These are phyloP conservation scores for Cytospora chrysosperma DNA, from an alignment of 2,329 filamentous ascomycete genomes.

Conservation along the genomic window DNA sequence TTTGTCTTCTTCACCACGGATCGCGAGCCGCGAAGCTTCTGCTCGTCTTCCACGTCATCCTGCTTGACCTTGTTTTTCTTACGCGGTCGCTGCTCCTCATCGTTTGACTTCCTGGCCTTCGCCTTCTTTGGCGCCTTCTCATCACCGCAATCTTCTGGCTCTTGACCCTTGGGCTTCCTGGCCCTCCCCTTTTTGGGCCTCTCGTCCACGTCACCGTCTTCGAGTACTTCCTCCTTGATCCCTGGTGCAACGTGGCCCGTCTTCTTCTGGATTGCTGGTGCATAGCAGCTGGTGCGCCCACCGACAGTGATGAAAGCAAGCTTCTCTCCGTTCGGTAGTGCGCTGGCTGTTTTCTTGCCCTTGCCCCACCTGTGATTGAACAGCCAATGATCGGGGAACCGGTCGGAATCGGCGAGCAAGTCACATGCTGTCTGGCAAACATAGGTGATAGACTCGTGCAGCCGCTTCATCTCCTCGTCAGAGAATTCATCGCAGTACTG, in stretches of 20 bases:
- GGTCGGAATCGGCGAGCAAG: conserved; percentile 73
- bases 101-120: conserved; percentile 28
- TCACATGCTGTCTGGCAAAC: conserved; percentile 81
- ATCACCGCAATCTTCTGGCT: conserved; percentile 27
- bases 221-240: conserved; percentile 44
- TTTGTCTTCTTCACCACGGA: conserved; percentile 19
- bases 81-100: conserved; percentile 27
- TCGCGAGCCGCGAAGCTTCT: neutral
- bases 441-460: conserved; percentile 72
- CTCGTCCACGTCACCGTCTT: conserved; percentile 33
- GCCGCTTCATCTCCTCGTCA: conserved; percentile 65
- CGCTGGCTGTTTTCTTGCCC: conserved; percentile 69
- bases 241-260: conserved; percentile 43
- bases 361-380: conserved; percentile 90
- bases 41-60: conserved; percentile 27
- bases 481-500: conserved; percentile 84
- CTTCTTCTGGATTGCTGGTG: conserved; percentile 85
- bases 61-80: conserved; percentile 31
- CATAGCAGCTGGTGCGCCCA: conserved; percentile 85
- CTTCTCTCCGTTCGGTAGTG: conserved; percentile 79
- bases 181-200: conserved; percentile 28
- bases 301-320: conserved; percentile 87
- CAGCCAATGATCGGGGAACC: conserved; percentile 85
- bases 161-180: conserved; percentile 27
- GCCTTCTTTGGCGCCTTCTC: conserved; percentile 27